phyloP scores from a whole-genome alignment of 352 stramenopile species.

The Pythium volutum region DNA sequence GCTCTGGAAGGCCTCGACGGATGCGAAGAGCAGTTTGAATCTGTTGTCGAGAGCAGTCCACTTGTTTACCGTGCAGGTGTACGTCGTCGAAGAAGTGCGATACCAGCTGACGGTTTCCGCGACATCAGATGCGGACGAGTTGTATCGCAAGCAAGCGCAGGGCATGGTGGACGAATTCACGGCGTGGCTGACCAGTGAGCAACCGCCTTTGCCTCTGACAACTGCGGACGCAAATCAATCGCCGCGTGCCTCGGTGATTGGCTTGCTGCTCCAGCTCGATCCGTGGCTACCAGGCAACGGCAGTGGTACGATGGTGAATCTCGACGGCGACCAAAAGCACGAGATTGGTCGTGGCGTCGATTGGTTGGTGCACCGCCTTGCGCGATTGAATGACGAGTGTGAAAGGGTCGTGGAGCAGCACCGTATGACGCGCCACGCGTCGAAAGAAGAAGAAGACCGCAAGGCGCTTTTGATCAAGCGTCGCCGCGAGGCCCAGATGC shows the following conservation, averaged over 20 bases:
- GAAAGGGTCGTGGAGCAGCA: slow-evolving; percentile 48
- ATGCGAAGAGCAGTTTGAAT: slow-evolving; percentile 60
- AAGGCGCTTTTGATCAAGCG: slow-evolving; percentile 56
- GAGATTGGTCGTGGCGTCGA: slow-evolving; percentile 77
- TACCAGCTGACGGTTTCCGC: slow-evolving; percentile 55
- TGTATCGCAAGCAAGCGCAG: slow-evolving; percentile 43
- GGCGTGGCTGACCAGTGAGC: slow-evolving; percentile 49
- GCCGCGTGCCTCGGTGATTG: slow-evolving; percentile 38
- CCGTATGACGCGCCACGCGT: slow-evolving; percentile 56
- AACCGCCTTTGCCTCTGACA: slow-evolving; percentile 37
- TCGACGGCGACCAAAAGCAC: slow-evolving; percentile 83
- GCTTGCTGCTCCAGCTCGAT: slow-evolving; percentile 70
- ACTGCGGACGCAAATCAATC: slow-evolving; percentile 24
- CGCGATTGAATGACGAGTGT: slow-evolving; percentile 45
- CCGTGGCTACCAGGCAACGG: slow-evolving; percentile 56
- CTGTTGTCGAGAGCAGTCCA: slow-evolving; percentile 69
- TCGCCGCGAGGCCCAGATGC: slow-evolving; percentile 71
- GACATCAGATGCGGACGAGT: slow-evolving; percentile 36
- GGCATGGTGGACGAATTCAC: slow-evolving; percentile 53
- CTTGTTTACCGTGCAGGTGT: slow-evolving; percentile 79
- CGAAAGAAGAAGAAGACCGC: slow-evolving; percentile 62
- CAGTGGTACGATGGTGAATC: slow-evolving; percentile 47
- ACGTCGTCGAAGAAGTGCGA: slow-evolving; percentile 73
- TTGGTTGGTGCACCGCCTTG: slow-evolving; percentile 70
- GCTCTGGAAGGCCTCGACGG: slow-evolving; percentile 54